Base-by-base conservation (phyloP, 2,329 filamentous ascomycete genomes). In the Huntiella decipiens region DNA sequence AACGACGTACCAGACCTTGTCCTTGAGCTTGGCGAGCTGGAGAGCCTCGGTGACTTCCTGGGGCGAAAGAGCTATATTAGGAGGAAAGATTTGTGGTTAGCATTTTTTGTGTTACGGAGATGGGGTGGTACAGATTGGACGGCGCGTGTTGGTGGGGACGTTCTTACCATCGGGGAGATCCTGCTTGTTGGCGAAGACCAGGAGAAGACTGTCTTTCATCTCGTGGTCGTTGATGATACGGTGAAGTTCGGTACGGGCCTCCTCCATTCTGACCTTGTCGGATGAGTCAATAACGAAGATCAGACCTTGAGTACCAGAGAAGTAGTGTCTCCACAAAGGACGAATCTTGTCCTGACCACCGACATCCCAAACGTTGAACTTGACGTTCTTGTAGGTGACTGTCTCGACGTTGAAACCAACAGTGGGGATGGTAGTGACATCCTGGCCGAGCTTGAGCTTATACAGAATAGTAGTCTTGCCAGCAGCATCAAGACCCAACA, bases 321-420 rank as follows among this genome's bases (percentile, higher is more conserved):
- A 96, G 70, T 96, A 96, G 70, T 96, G 88, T 66, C 88, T 79
- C 88, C 88, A 96, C 51, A 96, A 70, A 52, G 88, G 88, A 54
- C 88, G 76, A 59, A 96, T 96, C 79, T 96, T 96, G 74, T 96
- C 88, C 71, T 96, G 88, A 53, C 88, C 88, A 64, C 88, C 88
- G 50, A 96, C 88, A 69, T 96, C 88, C 88, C 88, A 96, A 52
- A 96, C 88, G 58, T 92, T 96, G 71, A 96, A 96, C 66, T 95
- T 92, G 66, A 95, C 87, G 64, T 96, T 96, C 74, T 95, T 95
- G 72, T 94, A 95, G 55, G 87, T 92, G 57, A 96, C 87, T 4
- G 86, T 93, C 72, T 96, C 88, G 64, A 96, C 91, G 73, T 96
- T 96, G 74, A 96, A 96, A 56, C 88, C 91, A 56, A 98, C 91